phyloP scores from a whole-genome alignment of 1,284 basidiomycete genomes.

The Heterobasidion annosum region DNA sequence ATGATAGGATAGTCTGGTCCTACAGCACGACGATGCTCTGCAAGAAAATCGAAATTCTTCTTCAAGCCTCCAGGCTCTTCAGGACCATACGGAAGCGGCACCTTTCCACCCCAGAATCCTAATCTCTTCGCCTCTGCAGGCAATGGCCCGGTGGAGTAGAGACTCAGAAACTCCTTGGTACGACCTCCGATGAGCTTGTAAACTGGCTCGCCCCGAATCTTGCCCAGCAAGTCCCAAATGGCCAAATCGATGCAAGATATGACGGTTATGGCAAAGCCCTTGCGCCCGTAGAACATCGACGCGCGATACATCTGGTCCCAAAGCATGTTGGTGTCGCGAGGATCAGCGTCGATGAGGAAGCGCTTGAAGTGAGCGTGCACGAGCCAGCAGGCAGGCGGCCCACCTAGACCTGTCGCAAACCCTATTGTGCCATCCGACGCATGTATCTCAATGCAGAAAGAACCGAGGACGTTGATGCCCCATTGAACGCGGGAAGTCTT shows the following conservation, averaged over 20 bases:
- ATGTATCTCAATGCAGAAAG: background rate
- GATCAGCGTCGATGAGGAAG: background rate
- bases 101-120: background rate
- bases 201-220: background rate
- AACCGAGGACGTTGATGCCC: background rate
- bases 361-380: background rate
- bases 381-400: background rate
- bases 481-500: background rate
- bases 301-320: background rate
- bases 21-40: background rate
- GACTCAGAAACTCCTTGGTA: background rate
- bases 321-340: background rate
- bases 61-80: background rate
- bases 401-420: background rate
- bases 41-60: background rate
- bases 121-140: background rate
- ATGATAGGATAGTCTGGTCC: background rate
- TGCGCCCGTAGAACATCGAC: background rate
- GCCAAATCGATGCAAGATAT: background rate
- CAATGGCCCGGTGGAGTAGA: background rate
- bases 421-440: background rate
- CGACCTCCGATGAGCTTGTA: background rate
- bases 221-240: background rate
- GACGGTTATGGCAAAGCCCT: background rate
- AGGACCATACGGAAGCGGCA: background rate